Percentiles rank a stretch among this genome's conserved stretches.
Conservation (phyloP, 306 rosid species). For the Cicer pinnatifidum region DNA sequence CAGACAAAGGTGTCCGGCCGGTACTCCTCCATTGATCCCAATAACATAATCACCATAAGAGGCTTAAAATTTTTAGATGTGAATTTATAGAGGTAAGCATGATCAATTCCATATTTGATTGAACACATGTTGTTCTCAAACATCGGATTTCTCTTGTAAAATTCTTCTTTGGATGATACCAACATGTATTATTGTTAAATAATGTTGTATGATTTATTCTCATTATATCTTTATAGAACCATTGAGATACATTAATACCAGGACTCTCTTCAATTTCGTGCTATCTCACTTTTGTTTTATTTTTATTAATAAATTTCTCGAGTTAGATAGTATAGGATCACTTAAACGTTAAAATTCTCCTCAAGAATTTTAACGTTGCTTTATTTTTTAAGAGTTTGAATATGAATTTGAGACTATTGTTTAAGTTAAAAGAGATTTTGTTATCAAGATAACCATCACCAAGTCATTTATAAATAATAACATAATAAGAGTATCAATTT, state of each 20-base stretch:
- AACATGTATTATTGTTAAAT: constrained; percentile 78
- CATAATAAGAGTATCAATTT: not conserved
- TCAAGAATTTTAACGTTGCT: no score
- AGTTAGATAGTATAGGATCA: no score
- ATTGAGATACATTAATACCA: constrained; percentile 53
- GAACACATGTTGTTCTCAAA: constrained; percentile 56
- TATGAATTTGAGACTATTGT: not conserved
- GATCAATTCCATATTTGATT: constrained; percentile 52
- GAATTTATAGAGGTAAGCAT: constrained; percentile 64
- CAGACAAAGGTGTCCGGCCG: constrained; percentile 85
- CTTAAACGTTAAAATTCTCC: no score
- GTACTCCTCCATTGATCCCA: constrained; percentile 63
- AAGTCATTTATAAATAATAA: not conserved
- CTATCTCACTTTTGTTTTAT: constrained; percentile 15
- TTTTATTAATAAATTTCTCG: constrained; percentile 9
- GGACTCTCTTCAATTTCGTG: constrained; percentile 46
- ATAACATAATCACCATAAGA: constrained; percentile 64
- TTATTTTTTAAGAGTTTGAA: not conserved
- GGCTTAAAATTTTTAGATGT: constrained; percentile 63
- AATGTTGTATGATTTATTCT: constrained; percentile 83
- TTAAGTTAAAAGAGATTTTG: not conserved
- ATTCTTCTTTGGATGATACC: constrained; percentile 65
- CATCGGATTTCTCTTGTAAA: constrained; percentile 70
- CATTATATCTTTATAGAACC: constrained; percentile 49
- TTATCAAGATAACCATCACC: no score